Conservation (phyloP, 495 filamentous ascomycete species). For the Evansstolkia leycettana region DNA sequence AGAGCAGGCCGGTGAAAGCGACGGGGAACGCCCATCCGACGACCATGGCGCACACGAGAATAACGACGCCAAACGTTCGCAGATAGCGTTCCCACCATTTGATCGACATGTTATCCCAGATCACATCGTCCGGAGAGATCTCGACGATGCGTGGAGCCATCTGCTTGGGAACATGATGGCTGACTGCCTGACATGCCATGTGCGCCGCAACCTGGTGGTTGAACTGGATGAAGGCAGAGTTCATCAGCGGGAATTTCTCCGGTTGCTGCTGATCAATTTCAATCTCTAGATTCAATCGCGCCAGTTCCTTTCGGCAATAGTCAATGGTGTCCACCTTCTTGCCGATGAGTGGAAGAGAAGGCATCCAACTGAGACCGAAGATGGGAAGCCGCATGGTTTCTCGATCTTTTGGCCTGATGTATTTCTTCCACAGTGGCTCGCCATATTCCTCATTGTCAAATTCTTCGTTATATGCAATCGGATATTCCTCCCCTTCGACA, state of each 20-base stretch:
- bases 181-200: constrained; percentile 92
- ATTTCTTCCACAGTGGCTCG: constrained; percentile 71
- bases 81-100: constrained; percentile 89
- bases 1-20: constrained; percentile 70
- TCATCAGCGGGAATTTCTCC: constrained; percentile 88
- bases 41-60: constrained; percentile 61
- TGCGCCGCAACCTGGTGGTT: constrained; percentile 96
- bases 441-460: constrained; percentile 49
- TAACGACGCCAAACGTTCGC: constrained; percentile 53
- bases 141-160: constrained; percentile 92
- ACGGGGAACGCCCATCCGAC: constrained; percentile 89
- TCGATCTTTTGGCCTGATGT: constrained; percentile 67
- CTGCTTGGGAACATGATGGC: constrained; percentile 82
- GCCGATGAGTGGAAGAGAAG: constrained; percentile 64
- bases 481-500: constrained; percentile 47
- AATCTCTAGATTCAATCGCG: constrained; percentile 84
- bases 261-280: constrained; percentile 79
- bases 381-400: constrained; percentile 75
- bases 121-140: constrained; percentile 83
- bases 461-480: constrained; percentile 54
- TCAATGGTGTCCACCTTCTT: constrained; percentile 95
- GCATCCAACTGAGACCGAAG: constrained; percentile 73
- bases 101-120: constrained; percentile 98
- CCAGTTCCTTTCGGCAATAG: constrained; percentile 77
- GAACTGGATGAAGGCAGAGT: constrained; percentile 97